Evolutionary conservation across 2,329 filamentous ascomycete species (phyloP).

Genomic region (Fusarium caatingaense): DNA sequence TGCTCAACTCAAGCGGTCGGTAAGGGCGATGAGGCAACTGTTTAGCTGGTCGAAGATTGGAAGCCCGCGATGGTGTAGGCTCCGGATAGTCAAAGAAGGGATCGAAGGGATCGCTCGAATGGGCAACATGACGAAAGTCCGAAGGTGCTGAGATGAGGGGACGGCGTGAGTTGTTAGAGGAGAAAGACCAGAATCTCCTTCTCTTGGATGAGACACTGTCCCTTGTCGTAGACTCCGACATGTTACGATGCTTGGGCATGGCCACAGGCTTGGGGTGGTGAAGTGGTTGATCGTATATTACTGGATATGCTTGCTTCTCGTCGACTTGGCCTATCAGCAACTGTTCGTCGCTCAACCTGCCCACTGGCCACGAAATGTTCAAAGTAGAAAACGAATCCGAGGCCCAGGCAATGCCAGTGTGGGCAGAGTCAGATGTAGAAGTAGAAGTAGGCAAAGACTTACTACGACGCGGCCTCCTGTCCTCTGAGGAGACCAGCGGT

Average conservation of each 20-base stretch:
- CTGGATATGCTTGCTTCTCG: slow-evolving; percentile 44
- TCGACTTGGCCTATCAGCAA: slow-evolving; percentile 50
- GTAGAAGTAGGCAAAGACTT: slow-evolving; percentile 48
- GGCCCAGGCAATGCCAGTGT: slow-evolving; percentile 30
- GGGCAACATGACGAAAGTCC: slow-evolving; percentile 69
- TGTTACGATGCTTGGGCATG: slow-evolving; percentile 35
- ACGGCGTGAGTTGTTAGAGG: slow-evolving; percentile 58
- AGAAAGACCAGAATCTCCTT: slow-evolving; percentile 59
- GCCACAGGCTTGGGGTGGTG: slow-evolving; percentile 47
- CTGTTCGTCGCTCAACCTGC: slow-evolving; percentile 44
- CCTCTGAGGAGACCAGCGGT: slow-evolving; percentile 53
- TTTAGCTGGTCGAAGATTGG: slow-evolving; percentile 42
- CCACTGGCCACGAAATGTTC: slow-evolving; percentile 45
- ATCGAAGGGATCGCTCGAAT: slow-evolving; percentile 48
- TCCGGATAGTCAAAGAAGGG: slow-evolving; percentile 49
- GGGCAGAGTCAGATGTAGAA: slow-evolving; percentile 39
- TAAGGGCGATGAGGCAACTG: slow-evolving; percentile 54
- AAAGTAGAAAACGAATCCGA: slow-evolving; percentile 40
- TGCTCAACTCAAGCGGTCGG: slow-evolving; percentile 67
- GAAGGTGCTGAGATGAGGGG: slow-evolving; percentile 69
- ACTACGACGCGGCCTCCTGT: slow-evolving; percentile 55
- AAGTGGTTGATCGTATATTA: slow-evolving; percentile 47
- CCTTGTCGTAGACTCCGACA: slow-evolving; percentile 48
- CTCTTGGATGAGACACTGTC: slow-evolving; percentile 59
- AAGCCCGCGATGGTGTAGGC: slow-evolving; percentile 36